Conservation (phyloP, 345 rosid species). For the Clarkia xantiana region DNA sequence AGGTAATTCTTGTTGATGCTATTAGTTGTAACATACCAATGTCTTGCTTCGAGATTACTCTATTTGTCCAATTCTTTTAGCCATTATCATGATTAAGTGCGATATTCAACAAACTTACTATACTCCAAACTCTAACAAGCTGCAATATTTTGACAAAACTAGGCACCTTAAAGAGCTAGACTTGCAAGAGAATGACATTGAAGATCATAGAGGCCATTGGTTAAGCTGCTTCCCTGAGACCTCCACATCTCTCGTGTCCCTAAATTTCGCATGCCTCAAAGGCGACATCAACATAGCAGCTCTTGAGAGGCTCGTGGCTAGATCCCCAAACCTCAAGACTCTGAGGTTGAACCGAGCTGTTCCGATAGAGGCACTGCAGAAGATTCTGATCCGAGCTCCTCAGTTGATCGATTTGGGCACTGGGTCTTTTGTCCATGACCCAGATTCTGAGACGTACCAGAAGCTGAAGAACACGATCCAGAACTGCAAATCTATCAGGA, state of each 20-base stretch:
- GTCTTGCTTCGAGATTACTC: too few relatives aligned
- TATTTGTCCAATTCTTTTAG: too few relatives aligned
- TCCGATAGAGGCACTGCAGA: slow-evolving; percentile 55
- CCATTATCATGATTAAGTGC: too few relatives aligned
- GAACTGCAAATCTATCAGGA: slow-evolving; percentile 43
- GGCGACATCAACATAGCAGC: slow-evolving; percentile 67
- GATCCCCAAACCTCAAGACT: slow-evolving; percentile 78
- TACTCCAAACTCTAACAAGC: too few relatives aligned
- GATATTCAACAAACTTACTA: too few relatives aligned
- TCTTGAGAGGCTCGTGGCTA: slow-evolving; percentile 74
- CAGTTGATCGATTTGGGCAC: slow-evolving; percentile 74
- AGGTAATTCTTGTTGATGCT: too few relatives aligned
- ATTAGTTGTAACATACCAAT: too few relatives aligned
- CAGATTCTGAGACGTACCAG: slow-evolving; percentile 37
- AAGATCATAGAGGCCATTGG: slow-evolving; percentile 93
- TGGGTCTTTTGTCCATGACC: slow-evolving; percentile 65
- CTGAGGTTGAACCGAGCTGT: slow-evolving; percentile 76
- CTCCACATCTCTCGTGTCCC: slow-evolving; percentile 57
- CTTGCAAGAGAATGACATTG: slow-evolving; percentile 91
- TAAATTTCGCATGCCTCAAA: slow-evolving; percentile 87
- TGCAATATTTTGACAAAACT: neutral
- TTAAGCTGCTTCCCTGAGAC: slow-evolving; percentile 75
- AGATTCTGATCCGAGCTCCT: slow-evolving; percentile 49
- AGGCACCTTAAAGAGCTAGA: slow-evolving; percentile 89
- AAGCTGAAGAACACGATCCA: slow-evolving; percentile 32